Base-by-base conservation (phyloP, 768 basidiomycete species). In the Rhizopogon vulgaris region DNA sequence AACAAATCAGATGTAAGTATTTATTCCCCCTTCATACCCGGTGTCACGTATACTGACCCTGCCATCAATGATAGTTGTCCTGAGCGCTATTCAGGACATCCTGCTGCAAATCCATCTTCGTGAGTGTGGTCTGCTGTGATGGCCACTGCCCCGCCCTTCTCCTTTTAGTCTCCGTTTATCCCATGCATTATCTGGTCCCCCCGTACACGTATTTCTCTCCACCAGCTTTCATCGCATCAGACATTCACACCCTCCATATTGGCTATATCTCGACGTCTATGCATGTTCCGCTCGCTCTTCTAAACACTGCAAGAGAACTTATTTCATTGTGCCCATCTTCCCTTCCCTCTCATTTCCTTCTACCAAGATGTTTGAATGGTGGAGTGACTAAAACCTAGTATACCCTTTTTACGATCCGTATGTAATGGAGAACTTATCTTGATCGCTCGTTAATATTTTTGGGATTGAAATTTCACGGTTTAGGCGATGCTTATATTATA, bases 11-110 rank as follows among this genome's bases (percentile, higher is more conserved):
- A 70, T 92, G 89, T 92, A 67, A 48, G 83, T 63, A 5, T 1
- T 24, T 63, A 5, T 1, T 24, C 12, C 7, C 22, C n/a, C 36
- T n/a, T 15, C 25, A 12, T 6, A 4, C 22, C 32, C 8, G 28
- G 28, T 34, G 41, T 22, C 3, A 7, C 18, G 8, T 12, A 6
- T 1, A 12, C 48, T 17, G 22, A 47, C n/a, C 28, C 48, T 59
- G 30, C 57, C 14, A n/a, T 7, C 38, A 7, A 8, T 22, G 30
- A 17, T 53, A 80, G 80, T 92, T 72, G 88, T 92, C 36, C 69
- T 93, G 63, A 88, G 84, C 62, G 89, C 90, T 2, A 90, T 92
- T 58, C 90, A 91, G 66, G 90, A 92, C 60, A 92, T 92, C 60
- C 80, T 93, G 34, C 75, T 93, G 48, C 90, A 92, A 62, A 76